Percentiles rank a stretch among this genome's conserved stretches.
Evolutionary conservation across 768 basidiomycete genomes (phyloP).

Genomic region (Mycena chlorophos): DNA sequence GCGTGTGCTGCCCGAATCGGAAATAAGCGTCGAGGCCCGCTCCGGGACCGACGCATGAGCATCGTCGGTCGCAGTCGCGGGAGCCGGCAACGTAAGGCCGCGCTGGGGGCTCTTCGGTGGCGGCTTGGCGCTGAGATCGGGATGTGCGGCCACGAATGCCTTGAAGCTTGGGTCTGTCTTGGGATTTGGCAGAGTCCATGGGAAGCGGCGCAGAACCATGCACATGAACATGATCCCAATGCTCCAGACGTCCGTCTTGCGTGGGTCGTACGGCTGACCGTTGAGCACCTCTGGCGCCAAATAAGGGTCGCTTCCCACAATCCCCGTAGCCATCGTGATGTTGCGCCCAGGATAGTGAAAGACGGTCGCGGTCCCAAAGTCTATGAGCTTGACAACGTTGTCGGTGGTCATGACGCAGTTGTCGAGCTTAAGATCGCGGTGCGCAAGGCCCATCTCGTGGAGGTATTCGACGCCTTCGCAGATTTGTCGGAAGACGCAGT

Average conservation of each 20-base stretch:
- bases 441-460: slow-evolving; percentile 95
- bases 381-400: slow-evolving; percentile 97
- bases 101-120: slow-evolving; percentile 35
- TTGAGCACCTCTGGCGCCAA: slow-evolving; percentile 93
- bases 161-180: slow-evolving; percentile 91
- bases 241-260: slow-evolving; percentile 98
- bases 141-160: slow-evolving; percentile 90
- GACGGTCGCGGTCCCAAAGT: slow-evolving; percentile 99
- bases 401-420: slow-evolving; percentile 98
- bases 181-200: slow-evolving; percentile 97
- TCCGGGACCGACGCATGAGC: slow-evolving; percentile 30
- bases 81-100: slow-evolving; percentile 39
- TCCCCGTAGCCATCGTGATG: slow-evolving; percentile 75
- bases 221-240: slow-evolving; percentile 99
- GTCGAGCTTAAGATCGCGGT: slow-evolving; percentile 98
- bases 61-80: slow-evolving; percentile 23
- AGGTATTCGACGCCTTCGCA: slow-evolving; percentile 98
- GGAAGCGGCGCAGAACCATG: slow-evolving; percentile 96
- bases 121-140: slow-evolving; percentile 67
- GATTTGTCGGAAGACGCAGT: slow-evolving; percentile 98
- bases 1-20: slow-evolving; percentile 37
- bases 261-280: slow-evolving; percentile 84
- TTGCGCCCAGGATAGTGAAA: slow-evolving; percentile 97
- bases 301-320: slow-evolving; percentile 98
- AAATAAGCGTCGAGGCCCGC: slow-evolving; percentile 37